These are phyloP conservation scores for Eucalyptus dawsonii DNA, from an alignment of 345 rosid species.

Conservation along the genomic window DNA sequence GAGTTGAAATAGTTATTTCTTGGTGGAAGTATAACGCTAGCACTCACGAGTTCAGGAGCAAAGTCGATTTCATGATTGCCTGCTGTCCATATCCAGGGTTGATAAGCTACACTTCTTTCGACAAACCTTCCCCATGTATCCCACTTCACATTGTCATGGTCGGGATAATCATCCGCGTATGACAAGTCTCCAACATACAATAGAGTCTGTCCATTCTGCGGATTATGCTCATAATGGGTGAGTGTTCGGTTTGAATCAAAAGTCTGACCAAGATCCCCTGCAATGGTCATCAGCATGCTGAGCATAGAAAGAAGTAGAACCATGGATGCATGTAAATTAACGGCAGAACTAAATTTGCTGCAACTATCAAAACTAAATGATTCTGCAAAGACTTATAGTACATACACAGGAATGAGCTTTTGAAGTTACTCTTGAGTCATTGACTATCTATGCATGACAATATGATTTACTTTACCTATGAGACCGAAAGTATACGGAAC, in stretches of 20 bases:
- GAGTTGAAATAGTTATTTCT: neutral
- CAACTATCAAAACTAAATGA: neutral
- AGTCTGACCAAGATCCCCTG: slow-evolving; percentile 43
- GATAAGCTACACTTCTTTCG: slow-evolving; percentile 29
- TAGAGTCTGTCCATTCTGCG: slow-evolving; percentile 24
- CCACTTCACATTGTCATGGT: slow-evolving; percentile 28
- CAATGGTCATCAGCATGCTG: neutral
- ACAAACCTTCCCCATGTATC: slow-evolving; percentile 34
- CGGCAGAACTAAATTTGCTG: neutral
- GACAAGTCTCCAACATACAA: slow-evolving; percentile 40
- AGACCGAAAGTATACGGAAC: slow-evolving; percentile 57
- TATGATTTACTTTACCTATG: slow-evolving; percentile 23
- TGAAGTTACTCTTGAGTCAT: neutral
- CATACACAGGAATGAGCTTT: neutral
- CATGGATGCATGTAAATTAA: neutral
- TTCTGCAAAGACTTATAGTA: neutral
- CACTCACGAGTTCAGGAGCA: slow-evolving; percentile 17
- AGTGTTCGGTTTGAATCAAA: slow-evolving; percentile 34
- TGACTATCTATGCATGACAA: neutral
- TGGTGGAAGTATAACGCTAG: neutral
- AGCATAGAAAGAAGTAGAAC: neutral
- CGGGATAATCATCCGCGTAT: slow-evolving; percentile 27
- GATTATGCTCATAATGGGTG: slow-evolving; percentile 23
- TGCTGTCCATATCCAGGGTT: slow-evolving; percentile 35
- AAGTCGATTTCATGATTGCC: slow-evolving; percentile 38